Evolutionary conservation across 805 yeast species (phyloP).

Genomic region (Danielia reshetovae): DNA sequence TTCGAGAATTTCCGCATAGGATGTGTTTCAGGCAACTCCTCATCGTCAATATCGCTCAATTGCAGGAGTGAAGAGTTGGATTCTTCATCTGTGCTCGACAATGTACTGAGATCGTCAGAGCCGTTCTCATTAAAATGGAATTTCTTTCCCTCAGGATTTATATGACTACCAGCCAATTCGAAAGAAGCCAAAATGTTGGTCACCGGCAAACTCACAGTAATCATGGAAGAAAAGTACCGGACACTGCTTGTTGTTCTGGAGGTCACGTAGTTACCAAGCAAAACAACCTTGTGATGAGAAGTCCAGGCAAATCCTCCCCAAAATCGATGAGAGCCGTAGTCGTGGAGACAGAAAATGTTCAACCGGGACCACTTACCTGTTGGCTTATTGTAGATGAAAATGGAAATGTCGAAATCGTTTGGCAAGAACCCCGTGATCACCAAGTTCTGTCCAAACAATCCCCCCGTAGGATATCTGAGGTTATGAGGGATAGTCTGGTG

Average conservation of each 20-base stretch:
- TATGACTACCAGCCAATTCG: slow-evolving; percentile 31
- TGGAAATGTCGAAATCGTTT: slow-evolving; percentile 43
- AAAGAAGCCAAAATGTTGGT: slow-evolving; percentile 46
- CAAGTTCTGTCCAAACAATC: slow-evolving; percentile 61
- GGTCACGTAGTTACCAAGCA: slow-evolving; percentile 53
- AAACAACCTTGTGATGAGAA: slow-evolving; percentile 67
- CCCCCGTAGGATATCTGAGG: slow-evolving; percentile 55
- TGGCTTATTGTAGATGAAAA: slow-evolving; percentile 48
- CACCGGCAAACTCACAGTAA: slow-evolving; percentile 52
- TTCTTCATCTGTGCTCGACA: slow-evolving; percentile 6
- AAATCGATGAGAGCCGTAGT: slow-evolving; percentile 52
- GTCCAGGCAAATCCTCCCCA: slow-evolving; percentile 73
- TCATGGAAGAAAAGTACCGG: slow-evolving; percentile 44
- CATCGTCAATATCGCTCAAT: slow-evolving; percentile 6
- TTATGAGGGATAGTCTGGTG: slow-evolving; percentile 41
- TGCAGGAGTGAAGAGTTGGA: slow-evolving; percentile 12
- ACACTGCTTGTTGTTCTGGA: slow-evolving; percentile 43
- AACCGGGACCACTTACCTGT: slow-evolving; percentile 64
- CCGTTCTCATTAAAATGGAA: slow-evolving; percentile 1
- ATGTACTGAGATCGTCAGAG: background rate
- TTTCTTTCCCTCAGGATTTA: slow-evolving; percentile 15
- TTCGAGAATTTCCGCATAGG: slow-evolving; percentile 18
- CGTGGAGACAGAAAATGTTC: slow-evolving; percentile 50
- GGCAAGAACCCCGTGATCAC: slow-evolving; percentile 59
- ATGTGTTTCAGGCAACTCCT: slow-evolving; percentile 17